A percentile compares a stretch with the other conserved stretches of the same genome.
Evolutionary conservation across 2,329 filamentous ascomycete species (phyloP).

Genomic region (Blumeria hordei): DNA sequence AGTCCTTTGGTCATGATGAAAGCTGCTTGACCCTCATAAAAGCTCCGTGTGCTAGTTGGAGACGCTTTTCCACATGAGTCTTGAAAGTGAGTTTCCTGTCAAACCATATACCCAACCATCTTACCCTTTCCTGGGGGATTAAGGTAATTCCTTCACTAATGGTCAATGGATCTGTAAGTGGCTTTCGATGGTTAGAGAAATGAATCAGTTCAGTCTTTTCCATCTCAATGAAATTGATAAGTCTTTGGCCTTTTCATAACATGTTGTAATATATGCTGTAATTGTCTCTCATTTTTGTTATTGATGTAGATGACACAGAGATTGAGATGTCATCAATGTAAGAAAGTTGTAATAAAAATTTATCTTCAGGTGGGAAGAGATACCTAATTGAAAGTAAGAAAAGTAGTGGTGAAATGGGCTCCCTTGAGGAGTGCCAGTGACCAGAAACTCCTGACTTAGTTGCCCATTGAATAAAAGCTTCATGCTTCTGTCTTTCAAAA

Average conservation of each 20-base stretch:
- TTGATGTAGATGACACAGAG: not conserved
- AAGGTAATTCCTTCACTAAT: not conserved
- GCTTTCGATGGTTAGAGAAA: not conserved
- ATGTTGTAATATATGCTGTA: too few relatives aligned
- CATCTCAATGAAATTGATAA: not conserved
- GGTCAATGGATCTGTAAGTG: not conserved
- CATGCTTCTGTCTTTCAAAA: not conserved
- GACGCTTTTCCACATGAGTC: not conserved
- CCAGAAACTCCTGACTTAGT: not conserved
- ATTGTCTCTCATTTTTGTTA: not conserved
- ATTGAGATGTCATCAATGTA: not conserved
- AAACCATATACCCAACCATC: not conserved
- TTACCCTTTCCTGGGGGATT: not conserved
- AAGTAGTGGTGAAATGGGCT: not conserved
- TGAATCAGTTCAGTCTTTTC: not conserved
- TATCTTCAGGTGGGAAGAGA: not conserved
- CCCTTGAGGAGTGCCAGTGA: not conserved
- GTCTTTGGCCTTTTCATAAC: too few relatives aligned
- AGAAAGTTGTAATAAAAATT: not conserved
- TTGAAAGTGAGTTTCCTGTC: not conserved
- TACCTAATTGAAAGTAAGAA: not conserved
- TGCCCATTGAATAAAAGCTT: not conserved
- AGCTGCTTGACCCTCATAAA: not conserved
- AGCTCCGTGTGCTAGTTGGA: not conserved
- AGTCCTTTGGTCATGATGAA: not conserved